Evolutionary conservation across 1,284 basidiomycete species (phyloP).

Genomic region (Ceratobasidium sp.): DNA sequence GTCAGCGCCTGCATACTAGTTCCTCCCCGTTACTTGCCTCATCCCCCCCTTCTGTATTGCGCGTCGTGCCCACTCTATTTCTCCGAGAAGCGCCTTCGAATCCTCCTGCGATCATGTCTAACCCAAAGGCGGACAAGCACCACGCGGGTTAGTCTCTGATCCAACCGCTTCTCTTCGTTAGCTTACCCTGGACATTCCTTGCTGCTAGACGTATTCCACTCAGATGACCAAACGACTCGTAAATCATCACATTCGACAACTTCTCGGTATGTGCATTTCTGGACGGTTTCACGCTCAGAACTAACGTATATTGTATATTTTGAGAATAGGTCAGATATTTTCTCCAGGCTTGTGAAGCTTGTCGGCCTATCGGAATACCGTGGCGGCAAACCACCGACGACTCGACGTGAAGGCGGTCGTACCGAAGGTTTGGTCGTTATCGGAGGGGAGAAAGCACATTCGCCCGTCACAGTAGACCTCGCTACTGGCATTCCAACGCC

Average conservation of each 20-base stretch:
- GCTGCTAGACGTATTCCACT: background rate
- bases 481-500: background rate
- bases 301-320: conserved; percentile 4
- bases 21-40: background rate
- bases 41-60: background rate
- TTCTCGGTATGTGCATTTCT: conserved; percentile 15
- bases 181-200: conserved; percentile 13
- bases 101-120: conserved; percentile 14
- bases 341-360: conserved; percentile 28
- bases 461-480: conserved; percentile 9
- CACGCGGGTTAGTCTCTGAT: conserved; percentile 25
- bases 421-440: background rate
- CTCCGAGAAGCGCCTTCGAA: background rate
- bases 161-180: background rate
- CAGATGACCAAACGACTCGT: background rate
- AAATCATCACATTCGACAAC: background rate
- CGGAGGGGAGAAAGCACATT: background rate
- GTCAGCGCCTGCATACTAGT: background rate
- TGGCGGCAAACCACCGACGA: background rate
- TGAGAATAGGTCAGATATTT: conserved; percentile 16
- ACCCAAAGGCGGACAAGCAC: conserved; percentile 15
- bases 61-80: conserved; percentile 2
- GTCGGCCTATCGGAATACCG: conserved; percentile 4
- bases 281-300: background rate
- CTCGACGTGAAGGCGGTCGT: background rate